Evolutionary conservation across 2,329 filamentous ascomycete genomes (phyloP).

Genomic region (Calcarisporium arbuscula): DNA sequence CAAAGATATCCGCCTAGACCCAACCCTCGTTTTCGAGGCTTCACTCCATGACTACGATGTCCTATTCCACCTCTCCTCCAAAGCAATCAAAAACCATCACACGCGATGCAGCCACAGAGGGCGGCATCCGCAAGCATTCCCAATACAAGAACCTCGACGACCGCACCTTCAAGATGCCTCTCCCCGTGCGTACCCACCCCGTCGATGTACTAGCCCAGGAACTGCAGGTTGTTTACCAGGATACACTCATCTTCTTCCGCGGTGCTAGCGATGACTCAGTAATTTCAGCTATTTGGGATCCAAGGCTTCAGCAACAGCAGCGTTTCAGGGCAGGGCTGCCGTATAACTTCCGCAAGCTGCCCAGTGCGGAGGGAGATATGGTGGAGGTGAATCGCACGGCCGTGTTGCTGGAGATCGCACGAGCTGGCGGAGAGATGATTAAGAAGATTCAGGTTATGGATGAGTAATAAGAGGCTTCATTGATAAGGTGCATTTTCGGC

Average conservation of each 20-base stretch:
- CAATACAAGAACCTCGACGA: conserved; percentile 78
- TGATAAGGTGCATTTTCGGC: conserved; percentile 2
- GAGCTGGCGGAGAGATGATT: conserved; percentile 61
- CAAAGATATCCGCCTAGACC: conserved; percentile 45
- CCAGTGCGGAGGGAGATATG: conserved; percentile 35
- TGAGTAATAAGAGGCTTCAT: conserved; percentile 8
- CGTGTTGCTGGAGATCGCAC: conserved; percentile 67
- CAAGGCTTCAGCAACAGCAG: conserved; percentile 42
- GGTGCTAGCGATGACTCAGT: conserved; percentile 51
- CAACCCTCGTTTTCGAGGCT: conserved; percentile 58
- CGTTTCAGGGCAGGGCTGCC: conserved; percentile 65
- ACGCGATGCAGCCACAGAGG: conserved; percentile 29
- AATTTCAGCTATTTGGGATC: conserved; percentile 55
- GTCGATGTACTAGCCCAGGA: conserved; percentile 59
- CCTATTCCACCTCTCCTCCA: conserved; percentile 63
- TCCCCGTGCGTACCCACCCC: conserved; percentile 53
- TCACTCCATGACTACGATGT: conserved; percentile 78
- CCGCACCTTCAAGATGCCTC: conserved; percentile 37
- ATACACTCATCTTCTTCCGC: conserved; percentile 73
- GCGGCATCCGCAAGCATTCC: conserved; percentile 32
- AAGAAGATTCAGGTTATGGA: conserved; percentile 51
- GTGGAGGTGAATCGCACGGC: conserved; percentile 61
- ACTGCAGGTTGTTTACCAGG: conserved; percentile 59
- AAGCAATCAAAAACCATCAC: conserved; percentile 38
- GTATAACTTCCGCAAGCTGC: conserved; percentile 45